Evolutionary conservation across 805 yeast genomes (phyloP).

Genomic region (Wickerhamiella nectarea): DNA sequence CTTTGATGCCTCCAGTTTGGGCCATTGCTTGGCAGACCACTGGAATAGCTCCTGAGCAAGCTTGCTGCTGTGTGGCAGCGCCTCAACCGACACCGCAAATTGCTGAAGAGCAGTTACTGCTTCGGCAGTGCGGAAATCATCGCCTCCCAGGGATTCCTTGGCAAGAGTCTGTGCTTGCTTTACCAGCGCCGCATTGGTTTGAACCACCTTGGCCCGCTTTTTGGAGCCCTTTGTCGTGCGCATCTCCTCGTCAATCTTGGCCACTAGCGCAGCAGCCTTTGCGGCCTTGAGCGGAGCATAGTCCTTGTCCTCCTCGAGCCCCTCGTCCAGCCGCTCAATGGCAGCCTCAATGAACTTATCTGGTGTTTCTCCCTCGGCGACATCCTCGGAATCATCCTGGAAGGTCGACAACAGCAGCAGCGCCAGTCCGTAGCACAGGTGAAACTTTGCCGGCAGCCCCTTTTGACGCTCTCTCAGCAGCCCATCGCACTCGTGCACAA

Average conservation of each 20-base stretch:
- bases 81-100: conserved; percentile 12
- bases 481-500: conserved; percentile 86
- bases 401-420: conserved; percentile 25
- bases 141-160: neutral
- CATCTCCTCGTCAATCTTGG: conserved; percentile 5
- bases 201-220: neutral
- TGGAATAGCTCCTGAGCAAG: neutral
- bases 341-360: conserved; percentile 48
- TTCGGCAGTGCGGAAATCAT: conserved; percentile 13
- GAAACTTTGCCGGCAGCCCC: conserved; percentile 34
- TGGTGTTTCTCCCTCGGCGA: conserved; percentile 17
- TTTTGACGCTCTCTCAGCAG: conserved; percentile 31
- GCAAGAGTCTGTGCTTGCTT: neutral
- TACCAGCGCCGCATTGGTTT: neutral
- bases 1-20: neutral
- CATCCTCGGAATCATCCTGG: conserved; percentile 16
- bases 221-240: neutral
- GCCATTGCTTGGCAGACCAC: conserved; percentile 2
- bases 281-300: conserved; percentile 13
- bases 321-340: conserved; percentile 50
- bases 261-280: conserved; percentile 12
- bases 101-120: conserved; percentile 13
- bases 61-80: neutral
- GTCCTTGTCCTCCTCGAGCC: conserved; percentile 30
- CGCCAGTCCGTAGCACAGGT: conserved; percentile 61